A percentile compares a stretch with the other conserved stretches of the same genome.
Evolutionary conservation across 2,329 filamentous ascomycete genomes (phyloP).

Genomic region (Fusarium sp.): DNA sequence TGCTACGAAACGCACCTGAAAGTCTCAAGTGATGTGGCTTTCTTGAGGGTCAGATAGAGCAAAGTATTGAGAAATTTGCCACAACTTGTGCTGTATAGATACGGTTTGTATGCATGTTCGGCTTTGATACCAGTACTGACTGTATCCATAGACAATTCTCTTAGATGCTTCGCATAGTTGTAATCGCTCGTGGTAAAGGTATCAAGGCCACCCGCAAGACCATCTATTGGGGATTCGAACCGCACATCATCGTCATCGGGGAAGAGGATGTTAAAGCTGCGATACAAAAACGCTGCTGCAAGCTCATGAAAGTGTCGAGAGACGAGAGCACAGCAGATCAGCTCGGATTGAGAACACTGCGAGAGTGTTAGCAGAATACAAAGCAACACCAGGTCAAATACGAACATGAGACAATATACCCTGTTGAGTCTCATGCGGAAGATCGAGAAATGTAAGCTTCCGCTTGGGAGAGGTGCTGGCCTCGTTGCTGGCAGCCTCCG

Average conservation of each 20-base stretch:
- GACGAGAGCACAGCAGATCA: slow-evolving; percentile 70
- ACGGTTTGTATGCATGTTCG: slow-evolving; percentile 67
- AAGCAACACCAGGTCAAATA: slow-evolving; percentile 8
- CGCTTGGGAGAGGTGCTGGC: slow-evolving; percentile 40
- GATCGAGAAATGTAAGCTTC: slow-evolving; percentile 55
- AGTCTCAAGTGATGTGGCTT: slow-evolving; percentile 66
- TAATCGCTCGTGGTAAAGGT: slow-evolving; percentile 74
- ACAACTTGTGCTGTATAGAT: slow-evolving; percentile 67
- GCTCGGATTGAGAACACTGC: slow-evolving; percentile 66
- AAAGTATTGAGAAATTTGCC: slow-evolving; percentile 75
- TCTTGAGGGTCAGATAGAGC: slow-evolving; percentile 68
- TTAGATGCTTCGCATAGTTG: slow-evolving; percentile 71
- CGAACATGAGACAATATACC: slow-evolving; percentile 64
- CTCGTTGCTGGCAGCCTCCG: slow-evolving; percentile 52
- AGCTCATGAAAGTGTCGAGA: slow-evolving; percentile 70
- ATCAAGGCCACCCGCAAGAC: slow-evolving; percentile 69
- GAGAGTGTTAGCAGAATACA: slow-evolving; percentile 11
- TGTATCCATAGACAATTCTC: slow-evolving; percentile 69
- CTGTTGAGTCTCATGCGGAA: slow-evolving; percentile 63
- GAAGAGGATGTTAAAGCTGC: slow-evolving; percentile 71
- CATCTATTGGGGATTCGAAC: slow-evolving; percentile 68
- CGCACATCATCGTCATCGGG: slow-evolving; percentile 68
- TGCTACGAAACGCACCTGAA: slow-evolving; percentile 62
- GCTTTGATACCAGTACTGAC: slow-evolving; percentile 65
- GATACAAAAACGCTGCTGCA: slow-evolving; percentile 70